Conservation (phyloP, 176 grass and related monocot species). For the Cenchrus americanus region DNA sequence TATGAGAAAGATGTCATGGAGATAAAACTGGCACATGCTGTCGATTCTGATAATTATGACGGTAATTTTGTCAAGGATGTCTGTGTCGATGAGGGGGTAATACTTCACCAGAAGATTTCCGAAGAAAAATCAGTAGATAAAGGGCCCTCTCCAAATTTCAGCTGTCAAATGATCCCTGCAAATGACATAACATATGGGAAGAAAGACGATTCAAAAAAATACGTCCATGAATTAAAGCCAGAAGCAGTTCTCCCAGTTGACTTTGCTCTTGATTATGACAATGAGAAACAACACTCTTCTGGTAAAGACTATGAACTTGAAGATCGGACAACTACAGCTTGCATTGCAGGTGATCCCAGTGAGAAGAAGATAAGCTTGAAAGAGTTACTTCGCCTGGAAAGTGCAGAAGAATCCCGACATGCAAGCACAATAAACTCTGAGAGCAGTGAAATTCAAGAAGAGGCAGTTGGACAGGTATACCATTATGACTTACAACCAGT, state of each 20-base stretch:
- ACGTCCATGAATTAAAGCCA: slow-evolving; percentile 25
- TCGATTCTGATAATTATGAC: slow-evolving; percentile 41
- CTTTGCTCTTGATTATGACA: slow-evolving; percentile 17
- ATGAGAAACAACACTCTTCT: slow-evolving; percentile 29
- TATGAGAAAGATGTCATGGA: slow-evolving; percentile 73
- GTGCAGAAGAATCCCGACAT: slow-evolving; percentile 43
- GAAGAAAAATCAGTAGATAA: slow-evolving; percentile 42
- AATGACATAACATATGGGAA: slow-evolving; percentile 32
- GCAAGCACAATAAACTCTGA: slow-evolving; percentile 23
- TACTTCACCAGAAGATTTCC: slow-evolving; percentile 35
- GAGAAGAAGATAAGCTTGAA: slow-evolving; percentile 51
- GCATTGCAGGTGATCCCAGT: slow-evolving; percentile 13
- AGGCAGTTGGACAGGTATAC: slow-evolving; percentile 44
- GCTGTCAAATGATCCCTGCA: slow-evolving; percentile 24
- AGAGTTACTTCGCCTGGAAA: slow-evolving; percentile 60
- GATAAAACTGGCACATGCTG: slow-evolving; percentile 55
- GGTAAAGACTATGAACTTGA: slow-evolving; percentile 26
- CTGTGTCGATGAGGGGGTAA: slow-evolving; percentile 63
- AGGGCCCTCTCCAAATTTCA: slow-evolving; percentile 32
- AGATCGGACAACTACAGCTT: neutral
- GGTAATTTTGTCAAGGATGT: slow-evolving; percentile 82
- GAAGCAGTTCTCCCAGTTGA: slow-evolving; percentile 33
- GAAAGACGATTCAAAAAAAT: slow-evolving; percentile 28
- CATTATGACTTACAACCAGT: neutral
- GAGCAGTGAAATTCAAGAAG: slow-evolving; percentile 44